Conservation (phyloP, 441 rosid species). For the Bruguiera hainesii region DNA sequence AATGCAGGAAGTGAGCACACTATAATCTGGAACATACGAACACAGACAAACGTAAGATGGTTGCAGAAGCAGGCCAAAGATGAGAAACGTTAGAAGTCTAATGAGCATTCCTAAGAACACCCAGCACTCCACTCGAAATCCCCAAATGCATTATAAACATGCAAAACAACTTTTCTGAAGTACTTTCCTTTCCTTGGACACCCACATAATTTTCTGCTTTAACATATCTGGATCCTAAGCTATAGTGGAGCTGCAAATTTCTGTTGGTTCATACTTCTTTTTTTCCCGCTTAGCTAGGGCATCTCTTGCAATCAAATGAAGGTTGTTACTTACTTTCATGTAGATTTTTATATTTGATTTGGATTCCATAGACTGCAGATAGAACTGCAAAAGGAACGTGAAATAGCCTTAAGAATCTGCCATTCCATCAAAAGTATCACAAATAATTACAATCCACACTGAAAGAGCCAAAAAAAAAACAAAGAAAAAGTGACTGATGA, state of each 20-base stretch:
- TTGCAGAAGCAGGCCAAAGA: no score
- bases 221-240: no score
- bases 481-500: not conserved
- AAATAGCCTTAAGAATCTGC: not conserved
- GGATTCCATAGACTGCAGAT: slow-evolving; percentile 32
- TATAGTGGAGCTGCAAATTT: no score
- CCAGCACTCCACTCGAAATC: no score
- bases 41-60: not conserved
- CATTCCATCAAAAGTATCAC: not conserved
- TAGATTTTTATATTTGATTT: slow-evolving; percentile 26
- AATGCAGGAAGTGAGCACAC: slow-evolving; percentile 20
- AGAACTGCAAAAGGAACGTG: slow-evolving; percentile 24
- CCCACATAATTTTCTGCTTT: no score
- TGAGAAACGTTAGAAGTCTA: no score
- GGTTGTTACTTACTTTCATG: slow-evolving; percentile 27
- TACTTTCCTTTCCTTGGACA: no score
- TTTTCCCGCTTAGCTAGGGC: not conserved
- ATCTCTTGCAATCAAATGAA: not conserved
- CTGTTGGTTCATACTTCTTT: no score
- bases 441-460: not conserved
- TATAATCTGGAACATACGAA: slow-evolving; percentile 16
- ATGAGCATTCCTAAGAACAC: no score
- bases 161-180: no score
- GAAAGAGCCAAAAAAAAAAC: not conserved
- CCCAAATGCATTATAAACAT: no score